Base-by-base conservation (phyloP, 768 basidiomycete genomes). In the Kwoniella bestiolae region DNA sequence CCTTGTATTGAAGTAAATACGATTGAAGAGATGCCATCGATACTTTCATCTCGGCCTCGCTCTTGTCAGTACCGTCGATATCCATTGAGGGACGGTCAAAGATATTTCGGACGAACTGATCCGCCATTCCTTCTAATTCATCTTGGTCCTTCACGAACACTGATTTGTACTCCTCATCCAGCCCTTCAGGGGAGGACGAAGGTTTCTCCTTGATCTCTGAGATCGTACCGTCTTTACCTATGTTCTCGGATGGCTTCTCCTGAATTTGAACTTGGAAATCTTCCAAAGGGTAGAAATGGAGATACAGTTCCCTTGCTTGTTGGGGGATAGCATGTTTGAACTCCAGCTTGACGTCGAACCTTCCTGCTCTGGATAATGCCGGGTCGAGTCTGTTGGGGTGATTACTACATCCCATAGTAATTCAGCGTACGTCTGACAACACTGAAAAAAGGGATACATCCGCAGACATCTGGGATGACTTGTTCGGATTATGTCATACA, bases 381-480 rank as follows among this genome's bases (percentile, higher is more conserved):
- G 92, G 91, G 72, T 95, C 93, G 1, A 95, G 86, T 34, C 89
- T 87, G 73, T 94, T 91, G n/a, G 93, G 84, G 75, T 94, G 92
- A 80, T 94, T 94, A 0, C 91, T 91, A 70, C 12, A 41, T 14
- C 25, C 46, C 14, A 56, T 29, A 62, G 51, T 63, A 28, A n/a
- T 46, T 38, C 29, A 21, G 31, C 31, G 53, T 35, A n/a, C n/a
- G n/a, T n/a, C n/a, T n/a, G n/a, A n/a, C n/a, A n/a, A n/a, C 26
- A 45, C 35, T 16, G 34, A 49, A 1, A 21, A n/a, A n/a, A n/a
- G n/a, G n/a, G n/a, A n/a, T n/a, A n/a, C n/a, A n/a, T n/a, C n/a
- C n/a, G n/a, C n/a, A n/a, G n/a, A n/a, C n/a, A n/a, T n/a, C n/a
- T n/a, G n/a, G n/a, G n/a, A n/a, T n/a, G n/a, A n/a, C n/a, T n/a